Percentiles rank a stretch among this genome's conserved stretches.
These are phyloP conservation scores for Globisporangium megalacanthum DNA, from an alignment of 352 stramenopile species.

Conservation along the genomic window DNA sequence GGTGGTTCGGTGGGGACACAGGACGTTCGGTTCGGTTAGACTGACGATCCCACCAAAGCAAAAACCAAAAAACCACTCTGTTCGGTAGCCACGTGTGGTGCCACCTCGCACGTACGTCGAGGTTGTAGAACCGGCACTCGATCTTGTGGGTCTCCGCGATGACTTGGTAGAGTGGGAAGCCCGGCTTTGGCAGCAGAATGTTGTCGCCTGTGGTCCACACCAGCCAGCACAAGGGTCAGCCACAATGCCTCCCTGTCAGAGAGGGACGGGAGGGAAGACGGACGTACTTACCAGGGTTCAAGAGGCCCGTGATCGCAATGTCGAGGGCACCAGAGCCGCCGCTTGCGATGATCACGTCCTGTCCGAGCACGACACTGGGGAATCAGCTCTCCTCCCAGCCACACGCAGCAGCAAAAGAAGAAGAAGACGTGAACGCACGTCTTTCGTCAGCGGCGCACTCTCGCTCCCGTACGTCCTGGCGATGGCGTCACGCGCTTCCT, in stretches of 20 bases:
- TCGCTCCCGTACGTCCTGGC: constrained; percentile 70
- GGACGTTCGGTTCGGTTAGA: too few relatives aligned
- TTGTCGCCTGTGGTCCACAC: constrained; percentile 48
- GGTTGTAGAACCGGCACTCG: constrained; percentile 89
- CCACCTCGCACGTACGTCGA: constrained; percentile 27
- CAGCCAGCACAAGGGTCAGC: not conserved
- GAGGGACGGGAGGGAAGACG: too few relatives aligned
- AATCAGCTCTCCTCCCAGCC: not conserved
- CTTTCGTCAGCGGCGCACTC: constrained; percentile 59
- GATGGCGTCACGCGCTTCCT: constrained; percentile 84
- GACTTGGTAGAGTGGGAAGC: constrained; percentile 95
- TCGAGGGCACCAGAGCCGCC: constrained; percentile 93
- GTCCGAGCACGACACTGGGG: not conserved
- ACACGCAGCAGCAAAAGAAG: too few relatives aligned
- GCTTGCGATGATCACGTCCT: constrained; percentile 92
- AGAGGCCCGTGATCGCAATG: constrained; percentile 85
- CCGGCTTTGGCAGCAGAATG: constrained; percentile 91
- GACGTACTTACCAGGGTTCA: constrained; percentile 55
- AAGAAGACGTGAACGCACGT: constrained; percentile 25
- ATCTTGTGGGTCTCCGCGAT: constrained; percentile 92
- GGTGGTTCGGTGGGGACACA: too few relatives aligned
- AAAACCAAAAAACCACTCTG: too few relatives aligned
- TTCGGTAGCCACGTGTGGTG: too few relatives aligned
- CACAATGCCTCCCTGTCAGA: too few relatives aligned
- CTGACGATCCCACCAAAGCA: too few relatives aligned